Evolutionary conservation across 2,329 filamentous ascomycete species (phyloP).

Genomic region (Apiospora saccharicola): DNA sequence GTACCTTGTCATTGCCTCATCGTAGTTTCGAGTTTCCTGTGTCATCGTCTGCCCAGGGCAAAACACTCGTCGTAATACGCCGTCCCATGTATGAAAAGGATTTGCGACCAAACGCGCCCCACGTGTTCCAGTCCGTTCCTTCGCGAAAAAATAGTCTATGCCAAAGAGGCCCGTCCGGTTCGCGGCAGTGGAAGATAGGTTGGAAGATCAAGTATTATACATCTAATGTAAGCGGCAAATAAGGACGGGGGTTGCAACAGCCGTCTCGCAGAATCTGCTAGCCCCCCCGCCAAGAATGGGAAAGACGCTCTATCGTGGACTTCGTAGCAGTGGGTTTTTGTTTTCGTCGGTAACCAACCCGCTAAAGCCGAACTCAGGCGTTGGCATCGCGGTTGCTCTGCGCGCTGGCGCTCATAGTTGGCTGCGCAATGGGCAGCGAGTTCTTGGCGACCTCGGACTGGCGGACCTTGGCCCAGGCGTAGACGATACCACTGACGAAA

Average conservation of each 20-base stretch:
- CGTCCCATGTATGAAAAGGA: slow-evolving; percentile 24
- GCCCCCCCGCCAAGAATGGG: slow-evolving; percentile 23
- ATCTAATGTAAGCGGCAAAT: slow-evolving; percentile 34
- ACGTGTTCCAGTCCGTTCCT: slow-evolving; percentile 20
- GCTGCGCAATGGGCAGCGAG: slow-evolving; percentile 71
- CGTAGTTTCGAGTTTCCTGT: slow-evolving; percentile 17
- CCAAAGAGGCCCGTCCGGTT: slow-evolving; percentile 15
- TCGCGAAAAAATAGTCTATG: slow-evolving; percentile 24
- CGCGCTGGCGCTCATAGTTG: slow-evolving; percentile 88
- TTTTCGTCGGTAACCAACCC: slow-evolving; percentile 12
- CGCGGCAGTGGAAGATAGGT: slow-evolving; percentile 16
- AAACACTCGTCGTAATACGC: slow-evolving; percentile 23
- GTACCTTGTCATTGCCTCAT: slow-evolving; percentile 6
- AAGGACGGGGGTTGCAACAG: slow-evolving; percentile 23
- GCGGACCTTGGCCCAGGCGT: slow-evolving; percentile 84
- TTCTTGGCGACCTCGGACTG: slow-evolving; percentile 74
- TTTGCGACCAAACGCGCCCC: slow-evolving; percentile 7
- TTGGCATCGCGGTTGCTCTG: slow-evolving; percentile 91
- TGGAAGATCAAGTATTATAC: slow-evolving; percentile 39
- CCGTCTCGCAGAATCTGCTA: slow-evolving; percentile 11
- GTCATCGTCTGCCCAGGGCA: not conserved
- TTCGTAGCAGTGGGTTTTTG: slow-evolving; percentile 15
- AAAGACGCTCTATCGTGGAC: slow-evolving; percentile 24
- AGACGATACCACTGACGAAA: slow-evolving; percentile 92
- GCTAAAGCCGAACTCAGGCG: slow-evolving; percentile 50